Percentiles rank a stretch among this genome's conserved stretches.
Evolutionary conservation across 352 stramenopile species (phyloP).

Genomic region (Plasmopara viticola): DNA sequence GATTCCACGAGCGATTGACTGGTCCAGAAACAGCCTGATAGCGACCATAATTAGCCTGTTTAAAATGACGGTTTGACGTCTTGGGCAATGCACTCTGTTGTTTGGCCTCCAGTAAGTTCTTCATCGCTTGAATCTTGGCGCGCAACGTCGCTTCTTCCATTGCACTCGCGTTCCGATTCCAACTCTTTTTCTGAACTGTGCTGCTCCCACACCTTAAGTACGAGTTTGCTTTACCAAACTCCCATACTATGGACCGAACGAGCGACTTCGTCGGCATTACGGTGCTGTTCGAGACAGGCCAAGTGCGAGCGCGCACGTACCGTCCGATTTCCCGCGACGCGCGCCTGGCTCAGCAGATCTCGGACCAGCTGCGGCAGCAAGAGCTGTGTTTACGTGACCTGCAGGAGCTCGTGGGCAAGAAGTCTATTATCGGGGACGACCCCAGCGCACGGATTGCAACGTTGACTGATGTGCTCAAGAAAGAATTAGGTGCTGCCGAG

Average conservation of each 20-base stretch:
- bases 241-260: conserved; percentile 44
- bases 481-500: conserved; percentile 54
- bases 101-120: conserved; percentile 65
- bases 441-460: conserved; percentile 66
- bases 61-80: conserved; percentile 2
- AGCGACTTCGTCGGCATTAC: conserved; percentile 82
- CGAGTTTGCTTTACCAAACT: conserved; percentile 1
- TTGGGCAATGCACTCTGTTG: conserved; percentile 5
- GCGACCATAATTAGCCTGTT: background rate
- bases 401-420: conserved; percentile 62
- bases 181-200: conserved; percentile 1
- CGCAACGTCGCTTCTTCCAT: conserved; percentile 72
- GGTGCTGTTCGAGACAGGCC: conserved; percentile 75
- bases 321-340: conserved; percentile 66
- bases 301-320: conserved; percentile 37
- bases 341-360: conserved; percentile 68
- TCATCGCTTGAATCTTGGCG: conserved; percentile 79
- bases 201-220: conserved; percentile 5
- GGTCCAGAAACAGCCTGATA: conserved; percentile 9
- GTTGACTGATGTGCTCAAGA: conserved; percentile 76
- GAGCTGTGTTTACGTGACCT: conserved; percentile 75
- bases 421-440: conserved; percentile 75
- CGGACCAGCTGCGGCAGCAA: conserved; percentile 73
- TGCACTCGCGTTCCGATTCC: conserved; percentile 1
- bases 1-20: conserved; percentile 45